Evolutionary conservation across 2,329 filamentous ascomycete species (phyloP).

Genomic region (Salinomyces thailandicus): DNA sequence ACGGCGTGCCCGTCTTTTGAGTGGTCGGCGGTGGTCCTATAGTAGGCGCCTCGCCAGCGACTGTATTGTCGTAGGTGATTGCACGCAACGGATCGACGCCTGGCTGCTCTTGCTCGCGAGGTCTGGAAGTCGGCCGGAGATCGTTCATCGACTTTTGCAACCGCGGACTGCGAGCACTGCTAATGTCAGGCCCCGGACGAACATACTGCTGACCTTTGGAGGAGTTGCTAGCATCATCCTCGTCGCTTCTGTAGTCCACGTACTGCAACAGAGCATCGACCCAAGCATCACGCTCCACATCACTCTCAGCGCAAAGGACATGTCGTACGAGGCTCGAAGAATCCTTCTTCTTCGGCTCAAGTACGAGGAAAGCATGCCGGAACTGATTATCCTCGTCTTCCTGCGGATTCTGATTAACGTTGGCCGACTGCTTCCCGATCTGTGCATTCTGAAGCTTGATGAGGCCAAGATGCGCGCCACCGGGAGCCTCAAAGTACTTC

Average conservation of each 20-base stretch:
- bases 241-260: constrained; percentile 62
- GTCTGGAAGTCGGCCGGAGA: constrained; percentile 16
- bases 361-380: constrained; percentile 85
- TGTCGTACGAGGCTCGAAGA: constrained; percentile 79
- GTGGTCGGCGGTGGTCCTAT: constrained; percentile 30
- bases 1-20: constrained; percentile 20
- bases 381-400: constrained; percentile 90
- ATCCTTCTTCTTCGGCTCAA: constrained; percentile 96
- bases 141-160: constrained; percentile 29
- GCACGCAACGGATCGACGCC: constrained; percentile 18
- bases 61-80: constrained; percentile 47
- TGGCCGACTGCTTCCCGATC: constrained; percentile 83
- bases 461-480: constrained; percentile 80
- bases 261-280: constrained; percentile 82
- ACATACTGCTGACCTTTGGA: constrained; percentile 5
- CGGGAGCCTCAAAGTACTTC: constrained; percentile 85
- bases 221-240: constrained; percentile 32
- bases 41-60: constrained; percentile 48
- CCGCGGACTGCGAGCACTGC: constrained; percentile 21
- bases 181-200: constrained; percentile 14
- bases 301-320: constrained; percentile 90
- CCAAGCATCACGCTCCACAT: constrained; percentile 86
- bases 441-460: constrained; percentile 87
- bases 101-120: constrained; percentile 3
- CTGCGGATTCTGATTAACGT: constrained; percentile 41